These are phyloP conservation scores for Trebouxia sp. DNA, from an alignment of 139 green algal genomes.

Conservation along the genomic window DNA sequence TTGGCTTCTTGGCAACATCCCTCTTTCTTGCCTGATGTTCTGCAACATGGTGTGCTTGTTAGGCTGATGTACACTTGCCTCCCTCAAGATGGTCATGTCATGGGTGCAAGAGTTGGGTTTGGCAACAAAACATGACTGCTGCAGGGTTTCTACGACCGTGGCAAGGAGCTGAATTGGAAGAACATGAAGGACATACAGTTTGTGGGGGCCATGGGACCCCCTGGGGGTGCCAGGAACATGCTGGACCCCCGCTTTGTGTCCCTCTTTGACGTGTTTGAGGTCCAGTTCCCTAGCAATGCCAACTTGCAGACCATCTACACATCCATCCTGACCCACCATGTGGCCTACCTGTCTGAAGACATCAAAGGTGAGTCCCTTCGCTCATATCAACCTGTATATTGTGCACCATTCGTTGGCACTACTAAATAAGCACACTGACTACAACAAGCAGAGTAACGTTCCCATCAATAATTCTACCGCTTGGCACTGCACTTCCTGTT, in stretches of 20 bases:
- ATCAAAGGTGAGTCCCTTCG: slow-evolving; percentile 40
- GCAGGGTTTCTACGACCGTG: slow-evolving; percentile 73
- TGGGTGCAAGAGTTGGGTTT: too few relatives aligned
- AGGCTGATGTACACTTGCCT: not conserved
- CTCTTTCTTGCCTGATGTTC: not conserved
- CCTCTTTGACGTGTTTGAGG: slow-evolving; percentile 84
- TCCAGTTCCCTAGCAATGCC: slow-evolving; percentile 73
- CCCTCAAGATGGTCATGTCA: not conserved
- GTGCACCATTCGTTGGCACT: too few relatives aligned
- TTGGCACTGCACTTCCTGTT: too few relatives aligned
- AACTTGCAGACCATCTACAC: slow-evolving; percentile 82
- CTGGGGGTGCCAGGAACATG: slow-evolving; percentile 79
- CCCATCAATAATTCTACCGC: too few relatives aligned
- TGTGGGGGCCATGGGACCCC: slow-evolving; percentile 85
- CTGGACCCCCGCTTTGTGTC: slow-evolving; percentile 86
- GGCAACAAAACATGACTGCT: not conserved
- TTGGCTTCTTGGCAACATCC: too few relatives aligned
- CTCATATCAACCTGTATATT: not conserved
- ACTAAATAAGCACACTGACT: too few relatives aligned
- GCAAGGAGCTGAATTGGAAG: slow-evolving; percentile 91
- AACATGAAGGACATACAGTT: slow-evolving; percentile 88
- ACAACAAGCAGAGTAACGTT: too few relatives aligned
- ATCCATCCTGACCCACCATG: slow-evolving; percentile 67
- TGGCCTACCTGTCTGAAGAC: slow-evolving; percentile 57
- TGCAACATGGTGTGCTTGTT: not conserved